Base-by-base conservation (phyloP, 495 filamentous ascomycete species). In the Oleoguttula mirabilis region DNA sequence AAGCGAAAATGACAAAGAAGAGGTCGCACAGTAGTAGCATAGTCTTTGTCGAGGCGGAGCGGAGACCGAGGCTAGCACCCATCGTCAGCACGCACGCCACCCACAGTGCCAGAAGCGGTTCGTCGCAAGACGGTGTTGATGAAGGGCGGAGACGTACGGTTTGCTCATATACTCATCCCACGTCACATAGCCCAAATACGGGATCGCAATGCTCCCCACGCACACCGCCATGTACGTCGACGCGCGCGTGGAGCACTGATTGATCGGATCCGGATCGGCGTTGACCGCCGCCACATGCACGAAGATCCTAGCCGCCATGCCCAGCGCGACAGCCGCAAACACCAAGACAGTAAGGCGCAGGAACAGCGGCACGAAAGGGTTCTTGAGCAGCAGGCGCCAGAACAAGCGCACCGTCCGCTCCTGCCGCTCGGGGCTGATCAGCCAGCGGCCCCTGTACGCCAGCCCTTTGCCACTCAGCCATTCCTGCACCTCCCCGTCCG, bases 81-180 rank as follows among this genome's bases (percentile, higher is more conserved):
- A 11, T 21, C 10, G 11, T 24, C 25, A 5, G 19, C 35, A 16
- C n/a, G 33, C 35, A 5, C 8, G 19, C 17, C 10, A n/a, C n/a
- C 16, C 25, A 7, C n/a, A 28, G 7, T 7, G 25, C 2, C 14
- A 21, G 16, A n/a, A 16, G 41, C 6, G 15, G 36, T n/a, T 8
- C 6, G 32, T 6, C 12, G 10, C 12, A 7, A 14, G 15, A 10
- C 12, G 32, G 21, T n/a, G 14, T 20, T 30, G 17, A 16, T 21
- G 19, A 10, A 22, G n/a, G 12, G 24, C 20, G 32, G 16, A 20
- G 25, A 44, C 43, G 6, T 41, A 52, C 3, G 90, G 90, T 55
- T 94, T 92, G 14, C 84, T 79, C 3, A 84, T 88, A 61, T 94
- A 96, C 61, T 98, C 90, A 58, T 98, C 90, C 61, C 79, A 94